A percentile compares a stretch with the other conserved stretches of the same genome.
Evolutionary conservation across 2,329 filamentous ascomycete species (phyloP).

Genomic region (Stagonosporopsis rhizophila): DNA sequence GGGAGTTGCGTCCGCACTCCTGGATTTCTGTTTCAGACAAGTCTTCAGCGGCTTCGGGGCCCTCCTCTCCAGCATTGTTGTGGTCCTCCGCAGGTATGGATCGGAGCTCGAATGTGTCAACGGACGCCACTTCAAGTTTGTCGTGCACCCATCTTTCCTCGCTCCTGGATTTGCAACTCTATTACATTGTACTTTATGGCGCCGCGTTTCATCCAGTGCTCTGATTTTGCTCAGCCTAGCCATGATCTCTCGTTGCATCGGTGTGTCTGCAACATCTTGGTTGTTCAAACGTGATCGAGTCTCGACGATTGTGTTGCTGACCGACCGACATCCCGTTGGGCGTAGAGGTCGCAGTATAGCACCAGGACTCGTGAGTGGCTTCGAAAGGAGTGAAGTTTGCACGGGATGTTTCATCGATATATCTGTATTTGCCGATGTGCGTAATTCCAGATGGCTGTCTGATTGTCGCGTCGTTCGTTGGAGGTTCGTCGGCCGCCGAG

Average conservation of each 20-base stretch:
- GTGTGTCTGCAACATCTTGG: too few relatives aligned
- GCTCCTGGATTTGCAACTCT: not conserved
- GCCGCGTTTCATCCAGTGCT: not conserved
- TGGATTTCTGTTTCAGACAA: conserved; percentile 36
- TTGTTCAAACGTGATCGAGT: conserved; percentile 12
- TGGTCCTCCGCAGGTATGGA: conserved; percentile 5
- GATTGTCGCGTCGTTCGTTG: not conserved
- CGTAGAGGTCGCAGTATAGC: not conserved
- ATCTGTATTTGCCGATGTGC: not conserved
- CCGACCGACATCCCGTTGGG: conserved; percentile 11
- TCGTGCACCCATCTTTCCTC: not conserved
- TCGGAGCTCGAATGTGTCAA: conserved; percentile 13
- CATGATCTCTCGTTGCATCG: not conserved
- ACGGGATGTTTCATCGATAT: not conserved
- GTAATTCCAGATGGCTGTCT: not conserved
- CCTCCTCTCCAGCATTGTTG: conserved; percentile 1
- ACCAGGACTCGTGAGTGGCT: not conserved
- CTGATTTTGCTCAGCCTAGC: not conserved
- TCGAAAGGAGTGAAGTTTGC: not conserved
- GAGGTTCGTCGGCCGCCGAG: not conserved
- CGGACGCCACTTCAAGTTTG: not conserved
- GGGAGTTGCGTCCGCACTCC: conserved; percentile 31
- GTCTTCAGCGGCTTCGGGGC: conserved; percentile 30
- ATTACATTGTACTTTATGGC: not conserved
- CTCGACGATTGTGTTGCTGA: conserved; percentile 20